phyloP scores from a whole-genome alignment of 202 grass and related monocot genomes.

The Carex arenaria region DNA sequence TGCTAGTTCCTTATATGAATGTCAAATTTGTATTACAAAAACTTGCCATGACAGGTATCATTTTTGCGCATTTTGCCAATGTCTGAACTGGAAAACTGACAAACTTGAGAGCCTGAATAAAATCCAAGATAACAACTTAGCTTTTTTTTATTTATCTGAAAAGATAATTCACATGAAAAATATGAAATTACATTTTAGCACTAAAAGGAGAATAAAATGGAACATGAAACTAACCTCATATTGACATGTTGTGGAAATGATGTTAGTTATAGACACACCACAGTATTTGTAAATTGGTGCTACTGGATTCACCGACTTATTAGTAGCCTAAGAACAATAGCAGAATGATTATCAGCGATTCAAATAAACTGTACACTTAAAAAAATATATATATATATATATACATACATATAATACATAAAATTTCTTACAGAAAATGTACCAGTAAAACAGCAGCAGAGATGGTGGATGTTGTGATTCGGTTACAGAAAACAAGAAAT shows the following conservation, averaged over 20 bases:
- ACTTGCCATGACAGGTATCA: slow-evolving; percentile 98
- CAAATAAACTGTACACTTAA: neutral
- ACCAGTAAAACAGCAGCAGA: slow-evolving; percentile 76
- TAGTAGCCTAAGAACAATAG: slow-evolving; percentile 46
- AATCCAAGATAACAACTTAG: slow-evolving; percentile 9
- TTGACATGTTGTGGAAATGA: slow-evolving; percentile 94
- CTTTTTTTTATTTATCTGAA: neutral
- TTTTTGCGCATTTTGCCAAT: slow-evolving; percentile 97
- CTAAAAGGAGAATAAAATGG: neutral
- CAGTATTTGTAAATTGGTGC: slow-evolving; percentile 83
- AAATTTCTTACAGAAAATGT: neutral
- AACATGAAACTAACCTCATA: slow-evolving; percentile 62
- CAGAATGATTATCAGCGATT: slow-evolving; percentile 10
- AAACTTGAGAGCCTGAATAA: slow-evolving; percentile 87
- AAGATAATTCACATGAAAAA: neutral
- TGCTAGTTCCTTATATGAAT: neutral
- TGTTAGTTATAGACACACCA: slow-evolving; percentile 78
- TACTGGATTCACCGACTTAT: slow-evolving; percentile 71
- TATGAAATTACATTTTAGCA: neutral
- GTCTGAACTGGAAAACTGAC: slow-evolving; percentile 98
- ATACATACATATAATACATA: neutral
- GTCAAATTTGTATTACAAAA: neutral
- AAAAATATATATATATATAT: neutral
- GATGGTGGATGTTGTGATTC: slow-evolving; percentile 73
- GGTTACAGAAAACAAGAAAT: slow-evolving; percentile 97